Evolutionary conservation across 169 alveolate genomes (phyloP).

Genomic region (Eimeria sp.): DNA sequence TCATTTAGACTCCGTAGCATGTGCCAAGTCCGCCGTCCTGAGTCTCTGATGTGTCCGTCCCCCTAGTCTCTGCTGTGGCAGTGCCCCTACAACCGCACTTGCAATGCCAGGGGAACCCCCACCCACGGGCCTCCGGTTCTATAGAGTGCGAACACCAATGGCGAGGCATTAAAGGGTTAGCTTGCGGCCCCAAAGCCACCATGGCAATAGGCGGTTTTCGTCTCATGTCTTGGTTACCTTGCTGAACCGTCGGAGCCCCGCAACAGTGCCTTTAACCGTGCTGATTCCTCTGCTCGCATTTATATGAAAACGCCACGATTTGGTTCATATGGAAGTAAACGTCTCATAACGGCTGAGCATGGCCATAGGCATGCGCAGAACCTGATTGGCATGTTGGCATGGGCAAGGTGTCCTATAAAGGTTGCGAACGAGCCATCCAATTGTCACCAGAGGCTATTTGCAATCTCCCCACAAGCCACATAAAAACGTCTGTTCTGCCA

Average conservation of each 20-base stretch:
- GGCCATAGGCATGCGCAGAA: too few relatives aligned
- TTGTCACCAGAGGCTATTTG: not conserved
- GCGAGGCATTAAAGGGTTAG: conserved; percentile 55
- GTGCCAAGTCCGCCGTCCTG: not conserved
- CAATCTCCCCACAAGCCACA: not conserved
- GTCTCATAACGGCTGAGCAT: too few relatives aligned
- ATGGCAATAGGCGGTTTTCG: conserved; percentile 32
- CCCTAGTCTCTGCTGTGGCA: not conserved
- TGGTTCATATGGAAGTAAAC: not conserved
- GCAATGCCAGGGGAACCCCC: conserved; percentile 42
- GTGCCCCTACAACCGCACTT: not conserved
- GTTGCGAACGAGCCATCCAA: not conserved
- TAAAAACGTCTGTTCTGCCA: not conserved
- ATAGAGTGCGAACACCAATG: conserved; percentile 21
- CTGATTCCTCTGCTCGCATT: not conserved
- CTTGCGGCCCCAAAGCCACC: conserved; percentile 44
- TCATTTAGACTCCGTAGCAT: not conserved
- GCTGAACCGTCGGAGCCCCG: conserved; percentile 60
- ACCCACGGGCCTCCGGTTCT: conserved; percentile 23
- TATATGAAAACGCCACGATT: not conserved
- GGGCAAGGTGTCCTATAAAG: not conserved
- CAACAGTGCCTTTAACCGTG: not conserved
- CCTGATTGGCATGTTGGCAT: not conserved
- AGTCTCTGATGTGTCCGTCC: not conserved
- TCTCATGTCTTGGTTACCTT: not conserved